These are phyloP conservation scores for Aspergillus quadrilineatus DNA, from an alignment of 2,329 filamentous ascomycete genomes.

Conservation along the genomic window DNA sequence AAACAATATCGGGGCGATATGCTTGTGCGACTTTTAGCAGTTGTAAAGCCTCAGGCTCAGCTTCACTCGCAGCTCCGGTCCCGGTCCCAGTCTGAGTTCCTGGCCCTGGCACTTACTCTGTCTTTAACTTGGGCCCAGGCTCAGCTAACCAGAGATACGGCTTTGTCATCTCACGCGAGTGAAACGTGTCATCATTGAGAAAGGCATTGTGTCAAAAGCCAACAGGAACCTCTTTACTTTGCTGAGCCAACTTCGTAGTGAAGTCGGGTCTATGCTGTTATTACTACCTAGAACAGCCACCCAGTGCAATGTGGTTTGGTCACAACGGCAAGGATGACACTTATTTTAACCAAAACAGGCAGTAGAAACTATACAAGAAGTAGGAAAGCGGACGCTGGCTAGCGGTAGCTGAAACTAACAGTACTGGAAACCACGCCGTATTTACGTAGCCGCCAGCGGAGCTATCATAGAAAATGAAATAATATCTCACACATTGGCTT, in stretches of 20 bases:
- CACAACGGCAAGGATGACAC: too few species aligned
- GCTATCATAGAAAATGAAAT: too few species aligned
- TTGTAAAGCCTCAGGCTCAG: neutral
- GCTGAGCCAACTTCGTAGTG: constrained; percentile 5
- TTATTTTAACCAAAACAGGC: too few species aligned
- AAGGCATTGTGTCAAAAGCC: too few species aligned
- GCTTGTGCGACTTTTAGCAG: constrained; percentile 19
- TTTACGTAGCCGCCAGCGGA: too few species aligned
- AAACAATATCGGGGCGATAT: constrained; percentile 21
- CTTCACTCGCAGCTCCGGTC: neutral
- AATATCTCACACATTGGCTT: too few species aligned
- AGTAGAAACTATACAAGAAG: too few species aligned
- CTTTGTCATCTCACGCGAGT: constrained; percentile 14
- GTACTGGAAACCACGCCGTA: too few species aligned
- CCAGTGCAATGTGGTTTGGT: constrained; percentile 13
- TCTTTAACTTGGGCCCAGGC: constrained; percentile 5
- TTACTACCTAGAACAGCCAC: neutral
- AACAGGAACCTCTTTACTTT: neutral
- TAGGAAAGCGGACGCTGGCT: too few species aligned
- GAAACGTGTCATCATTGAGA: constrained; percentile 5
- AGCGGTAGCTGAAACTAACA: too few species aligned
- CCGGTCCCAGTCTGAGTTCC: neutral
- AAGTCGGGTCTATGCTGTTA: constrained; percentile 1
- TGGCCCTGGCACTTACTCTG: neutral
- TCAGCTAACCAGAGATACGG: constrained; percentile 18